Evolutionary conservation across 2,329 filamentous ascomycete genomes (phyloP).

Genomic region (Xylariaceae sp.): DNA sequence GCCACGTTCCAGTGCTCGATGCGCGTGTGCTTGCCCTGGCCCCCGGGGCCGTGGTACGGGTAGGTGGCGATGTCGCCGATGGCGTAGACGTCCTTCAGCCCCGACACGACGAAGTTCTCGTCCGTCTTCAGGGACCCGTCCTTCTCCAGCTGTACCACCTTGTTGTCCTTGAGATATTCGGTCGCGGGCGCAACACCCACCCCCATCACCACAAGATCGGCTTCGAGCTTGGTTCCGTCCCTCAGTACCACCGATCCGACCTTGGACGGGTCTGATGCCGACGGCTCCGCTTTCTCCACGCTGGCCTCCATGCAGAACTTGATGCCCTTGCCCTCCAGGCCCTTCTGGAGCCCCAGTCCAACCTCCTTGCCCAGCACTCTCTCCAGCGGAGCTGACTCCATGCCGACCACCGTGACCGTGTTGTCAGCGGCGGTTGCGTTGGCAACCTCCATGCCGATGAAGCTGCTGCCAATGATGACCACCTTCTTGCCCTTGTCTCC

Average conservation of each 20-base stretch:
- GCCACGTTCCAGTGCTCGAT: slow-evolving; percentile 99
- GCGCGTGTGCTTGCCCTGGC: slow-evolving; percentile 62
- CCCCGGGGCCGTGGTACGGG: slow-evolving; percentile 86
- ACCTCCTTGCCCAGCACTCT: slow-evolving; percentile 77
- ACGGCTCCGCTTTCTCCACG: slow-evolving; percentile 77
- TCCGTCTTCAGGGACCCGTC: slow-evolving; percentile 84
- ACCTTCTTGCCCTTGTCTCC: slow-evolving; percentile 85
- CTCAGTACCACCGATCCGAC: slow-evolving; percentile 79
- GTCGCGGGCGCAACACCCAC: slow-evolving; percentile 85
- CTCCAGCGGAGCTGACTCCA: slow-evolving; percentile 79
- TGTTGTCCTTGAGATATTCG: slow-evolving; percentile 68
- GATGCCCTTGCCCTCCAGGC: slow-evolving; percentile 77
- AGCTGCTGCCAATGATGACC: slow-evolving; percentile 84
- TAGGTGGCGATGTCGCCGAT: slow-evolving; percentile 93
- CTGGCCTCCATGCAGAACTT: slow-evolving; percentile 77
- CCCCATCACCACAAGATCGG: slow-evolving; percentile 85
- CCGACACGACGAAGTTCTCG: slow-evolving; percentile 68
- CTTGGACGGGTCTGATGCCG: slow-evolving; percentile 55
- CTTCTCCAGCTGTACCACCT: slow-evolving; percentile 60
- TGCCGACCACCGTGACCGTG: slow-evolving; percentile 77
- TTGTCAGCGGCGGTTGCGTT: slow-evolving; percentile 76
- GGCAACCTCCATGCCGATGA: slow-evolving; percentile 97
- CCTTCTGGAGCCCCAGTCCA: slow-evolving; percentile 70
- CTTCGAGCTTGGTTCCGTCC: slow-evolving; percentile 75
- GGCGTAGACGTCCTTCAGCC: slow-evolving; percentile 78